Percentiles rank a stretch among this genome's conserved stretches.
Conservation (phyloP, 148 eudicot genomes). For the Cornus controversa region DNA sequence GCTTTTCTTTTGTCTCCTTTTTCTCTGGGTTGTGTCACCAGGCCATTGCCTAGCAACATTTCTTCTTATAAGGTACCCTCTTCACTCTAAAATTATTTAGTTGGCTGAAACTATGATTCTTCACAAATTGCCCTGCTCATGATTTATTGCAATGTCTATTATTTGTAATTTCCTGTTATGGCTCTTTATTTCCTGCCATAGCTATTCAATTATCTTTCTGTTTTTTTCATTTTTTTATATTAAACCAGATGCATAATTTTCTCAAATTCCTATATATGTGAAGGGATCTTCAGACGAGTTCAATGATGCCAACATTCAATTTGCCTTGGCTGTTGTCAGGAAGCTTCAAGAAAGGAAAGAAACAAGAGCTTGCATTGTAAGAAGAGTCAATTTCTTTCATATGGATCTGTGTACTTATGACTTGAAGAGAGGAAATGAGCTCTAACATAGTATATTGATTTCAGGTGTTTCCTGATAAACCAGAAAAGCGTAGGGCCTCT, state of each 20-base stretch:
- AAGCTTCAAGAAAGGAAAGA: constrained; percentile 79
- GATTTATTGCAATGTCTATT: background rate
- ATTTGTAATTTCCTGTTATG: background rate
- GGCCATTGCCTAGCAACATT: constrained; percentile 84
- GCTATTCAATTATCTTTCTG: background rate
- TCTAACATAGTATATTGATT: background rate
- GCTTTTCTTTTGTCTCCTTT: constrained; percentile 9
- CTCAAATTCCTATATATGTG: constrained; percentile 60
- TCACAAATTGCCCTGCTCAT: background rate
- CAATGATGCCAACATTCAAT: constrained; percentile 92
- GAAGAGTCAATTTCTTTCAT: constrained; percentile 17
- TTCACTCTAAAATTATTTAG: constrained; percentile 6
- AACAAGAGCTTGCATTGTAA: constrained; percentile 73
- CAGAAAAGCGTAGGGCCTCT: constrained; percentile 95
- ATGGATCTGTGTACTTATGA: background rate
- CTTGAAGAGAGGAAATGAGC: background rate
- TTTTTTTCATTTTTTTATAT: constrained; percentile 17
- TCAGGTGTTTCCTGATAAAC: constrained; percentile 94
- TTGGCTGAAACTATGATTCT: background rate
- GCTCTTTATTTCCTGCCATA: background rate
- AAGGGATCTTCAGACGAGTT: constrained; percentile 99
- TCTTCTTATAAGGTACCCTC: constrained; percentile 89
- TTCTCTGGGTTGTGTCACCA: constrained; percentile 29
- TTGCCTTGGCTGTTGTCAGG: constrained; percentile 77
- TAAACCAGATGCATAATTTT: constrained; percentile 57